Evolutionary conservation across 306 rosid genomes (phyloP), one percentile per base, ranked within the genome.

Genomic region (Trichosanthes truncata): DNA sequence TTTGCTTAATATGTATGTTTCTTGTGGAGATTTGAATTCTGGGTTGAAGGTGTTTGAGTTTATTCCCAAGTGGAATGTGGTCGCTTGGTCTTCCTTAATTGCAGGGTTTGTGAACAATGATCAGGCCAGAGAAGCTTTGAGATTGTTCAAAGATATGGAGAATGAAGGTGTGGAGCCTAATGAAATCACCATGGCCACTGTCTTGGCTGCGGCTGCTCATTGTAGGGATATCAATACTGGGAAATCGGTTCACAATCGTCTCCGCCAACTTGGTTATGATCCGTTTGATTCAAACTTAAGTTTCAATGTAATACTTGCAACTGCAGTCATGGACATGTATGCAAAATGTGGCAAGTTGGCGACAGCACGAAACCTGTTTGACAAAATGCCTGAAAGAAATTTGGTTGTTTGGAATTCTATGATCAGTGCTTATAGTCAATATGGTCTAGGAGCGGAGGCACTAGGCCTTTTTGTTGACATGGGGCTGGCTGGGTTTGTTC

Each of bases 51-150:
- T 91, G 88, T 93, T 91, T 82, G 91, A 90, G 74, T 57, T 20
- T 52, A 88, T 89, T 81, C 90, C 93, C 0, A 87, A 90, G 84
- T 78, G 87, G 87, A 93, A 88, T 84, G 90, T 91, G 76, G 96
- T 90, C 66, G 98, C 93, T 79, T 91, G 97, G 96, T 86, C 91
- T 79, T 84, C 89, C 82, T 86, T 93, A 87, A 87, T 93, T 91
- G 80, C 89, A 14, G 93, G 88, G 84, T 84, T 78, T 79, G 85
- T 91, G 17, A 85, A 63, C 43, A 86, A 83, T 75, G 49, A 53
- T 46, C 78, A 43, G 61, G 74, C 79, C 21, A 60, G 40, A 0
- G 85, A 83, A 52, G 92, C 96, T 79, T 25, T 91, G 65, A 78
- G 81, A 85, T 84, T 83, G 82, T 88, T 86, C 59, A 83, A 73